Evolutionary conservation across 257 asterid genomes (phyloP).

Genomic region (Misopates orontium): DNA sequence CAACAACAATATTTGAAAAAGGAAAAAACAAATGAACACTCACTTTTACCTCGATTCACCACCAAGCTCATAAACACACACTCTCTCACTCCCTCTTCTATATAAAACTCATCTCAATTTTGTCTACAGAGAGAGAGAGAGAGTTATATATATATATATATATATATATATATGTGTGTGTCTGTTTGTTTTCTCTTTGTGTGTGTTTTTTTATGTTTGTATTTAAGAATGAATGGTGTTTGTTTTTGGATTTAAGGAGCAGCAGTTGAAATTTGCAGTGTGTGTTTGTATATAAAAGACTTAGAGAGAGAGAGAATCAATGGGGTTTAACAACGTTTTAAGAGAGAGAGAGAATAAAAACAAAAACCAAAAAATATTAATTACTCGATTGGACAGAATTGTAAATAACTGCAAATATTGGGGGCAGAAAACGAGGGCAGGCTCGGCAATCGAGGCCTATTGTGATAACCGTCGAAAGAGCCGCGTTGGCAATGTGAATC

Average conservation of each 20-base stretch:
- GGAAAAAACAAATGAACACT: background rate
- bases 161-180: background rate
- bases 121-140: no score
- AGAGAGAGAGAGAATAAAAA: background rate
- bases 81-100: background rate
- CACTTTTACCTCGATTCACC: background rate
- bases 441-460: slow-evolving; percentile 11
- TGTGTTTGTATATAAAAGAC: background rate
- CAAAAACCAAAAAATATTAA: slow-evolving; percentile 1
- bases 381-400: background rate
- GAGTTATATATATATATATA: no score
- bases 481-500: slow-evolving; percentile 17
- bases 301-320: background rate
- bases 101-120: background rate
- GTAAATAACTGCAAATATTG: slow-evolving; percentile 4
- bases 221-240: no score
- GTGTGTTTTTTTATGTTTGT: background rate
- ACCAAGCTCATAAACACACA: background rate
- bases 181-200: background rate
- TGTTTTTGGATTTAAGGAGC: background rate
- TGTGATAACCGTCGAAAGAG: slow-evolving; percentile 11
- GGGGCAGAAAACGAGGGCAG: background rate
- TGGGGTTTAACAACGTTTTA: background rate
- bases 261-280: background rate
- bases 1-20: background rate